These are phyloP conservation scores for Rosa chinensis DNA, from an alignment of 306 rosid genomes.

Conservation along the genomic window DNA sequence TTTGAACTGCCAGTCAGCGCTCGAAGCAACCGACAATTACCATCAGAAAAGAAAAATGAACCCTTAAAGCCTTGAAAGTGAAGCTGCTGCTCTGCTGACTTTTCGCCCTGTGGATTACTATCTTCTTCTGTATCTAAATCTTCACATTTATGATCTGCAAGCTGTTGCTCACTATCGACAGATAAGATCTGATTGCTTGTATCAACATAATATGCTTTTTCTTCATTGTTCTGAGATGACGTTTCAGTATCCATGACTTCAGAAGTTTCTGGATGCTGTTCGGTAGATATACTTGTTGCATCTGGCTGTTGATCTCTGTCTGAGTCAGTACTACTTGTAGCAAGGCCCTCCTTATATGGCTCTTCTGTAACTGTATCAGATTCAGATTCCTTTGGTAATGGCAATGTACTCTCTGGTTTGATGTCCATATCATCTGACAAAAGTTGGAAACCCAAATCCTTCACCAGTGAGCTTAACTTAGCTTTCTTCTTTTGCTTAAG, in stretches of 20 bases:
- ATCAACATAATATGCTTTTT: constrained; percentile 36
- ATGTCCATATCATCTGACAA: constrained; percentile 83
- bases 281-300: constrained; percentile 24
- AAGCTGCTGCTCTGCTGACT: constrained; percentile 39
- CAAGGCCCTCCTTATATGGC: constrained; percentile 39
- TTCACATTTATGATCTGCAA: constrained; percentile 38
- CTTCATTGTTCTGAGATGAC: constrained; percentile 44
- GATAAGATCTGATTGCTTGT: constrained; percentile 33
- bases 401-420: constrained; percentile 41
- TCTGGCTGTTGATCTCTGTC: constrained; percentile 35
- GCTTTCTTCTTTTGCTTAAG: constrained; percentile 56
- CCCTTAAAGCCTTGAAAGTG: constrained; percentile 57
- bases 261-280: constrained; percentile 42
- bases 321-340: constrained; percentile 24
- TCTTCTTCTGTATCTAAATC: constrained; percentile 34
- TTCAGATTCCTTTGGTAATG: constrained; percentile 44
- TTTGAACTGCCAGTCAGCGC: constrained; percentile 61
- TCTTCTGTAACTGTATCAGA: constrained; percentile 45
- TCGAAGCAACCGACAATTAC: constrained; percentile 67
- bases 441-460: constrained; percentile 90
- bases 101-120: constrained; percentile 26
- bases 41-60: constrained; percentile 83
- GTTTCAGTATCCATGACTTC: constrained; percentile 26
- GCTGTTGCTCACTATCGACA: constrained; percentile 39
- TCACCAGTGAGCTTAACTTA: constrained; percentile 79